phyloP scores from a whole-genome alignment of 2,329 filamentous ascomycete species.

The Aspergillus piperis region DNA sequence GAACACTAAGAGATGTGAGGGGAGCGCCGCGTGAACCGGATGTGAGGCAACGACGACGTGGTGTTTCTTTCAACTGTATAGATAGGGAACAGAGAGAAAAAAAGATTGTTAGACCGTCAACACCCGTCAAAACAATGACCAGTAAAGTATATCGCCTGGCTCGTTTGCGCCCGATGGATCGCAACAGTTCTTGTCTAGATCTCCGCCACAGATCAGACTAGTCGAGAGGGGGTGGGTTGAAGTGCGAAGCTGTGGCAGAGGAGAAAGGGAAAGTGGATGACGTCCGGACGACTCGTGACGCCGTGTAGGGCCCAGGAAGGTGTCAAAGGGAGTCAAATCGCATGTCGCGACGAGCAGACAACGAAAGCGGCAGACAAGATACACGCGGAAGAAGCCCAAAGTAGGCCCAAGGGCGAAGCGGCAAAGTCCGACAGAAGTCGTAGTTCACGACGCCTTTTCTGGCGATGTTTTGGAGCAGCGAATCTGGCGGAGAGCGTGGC shows the following conservation, averaged over 20 bases:
- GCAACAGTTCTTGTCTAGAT: background rate
- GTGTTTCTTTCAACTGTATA: slow-evolving; percentile 16
- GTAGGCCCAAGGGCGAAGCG: slow-evolving; percentile 5
- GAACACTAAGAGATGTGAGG: background rate
- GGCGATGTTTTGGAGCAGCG: slow-evolving; percentile 27
- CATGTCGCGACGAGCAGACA: slow-evolving; percentile 22
- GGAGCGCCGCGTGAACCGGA: slow-evolving; percentile 13
- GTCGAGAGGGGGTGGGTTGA: slow-evolving; percentile 3
- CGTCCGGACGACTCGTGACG: slow-evolving; percentile 26
- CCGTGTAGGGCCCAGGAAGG: slow-evolving; percentile 23
- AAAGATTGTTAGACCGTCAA: background rate
- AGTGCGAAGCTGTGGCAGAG: slow-evolving; percentile 14
- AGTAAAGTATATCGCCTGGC: slow-evolving; percentile 1
- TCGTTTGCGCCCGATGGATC: slow-evolving; percentile 2
- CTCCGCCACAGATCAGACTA: background rate
- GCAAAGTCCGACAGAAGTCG: slow-evolving; percentile 9
- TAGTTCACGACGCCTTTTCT: slow-evolving; percentile 10
- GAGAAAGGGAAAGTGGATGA: slow-evolving; percentile 19
- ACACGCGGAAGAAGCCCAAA: slow-evolving; percentile 6
- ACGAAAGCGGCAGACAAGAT: slow-evolving; percentile 12
- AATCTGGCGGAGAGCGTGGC: slow-evolving; percentile 20
- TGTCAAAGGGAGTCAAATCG: slow-evolving; percentile 22
- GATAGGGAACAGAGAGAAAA: slow-evolving; percentile 6
- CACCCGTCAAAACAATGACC: slow-evolving; percentile 1
- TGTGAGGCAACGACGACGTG: slow-evolving; percentile 20